Conservation (phyloP, 1,284 basidiomycete species). For the Golubevia sp. region DNA sequence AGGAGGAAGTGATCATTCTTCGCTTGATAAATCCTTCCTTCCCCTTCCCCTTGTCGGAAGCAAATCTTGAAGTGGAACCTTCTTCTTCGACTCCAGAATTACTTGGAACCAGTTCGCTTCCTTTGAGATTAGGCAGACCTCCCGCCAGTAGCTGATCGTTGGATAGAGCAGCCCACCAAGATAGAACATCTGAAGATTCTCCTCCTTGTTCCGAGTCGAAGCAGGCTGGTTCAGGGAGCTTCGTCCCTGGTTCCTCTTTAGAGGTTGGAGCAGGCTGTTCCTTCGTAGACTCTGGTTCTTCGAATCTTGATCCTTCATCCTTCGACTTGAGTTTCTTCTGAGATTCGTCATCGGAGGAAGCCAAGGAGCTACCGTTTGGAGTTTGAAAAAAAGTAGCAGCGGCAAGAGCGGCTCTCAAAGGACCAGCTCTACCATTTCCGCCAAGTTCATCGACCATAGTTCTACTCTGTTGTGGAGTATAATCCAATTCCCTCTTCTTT, state of each 20-base stretch:
- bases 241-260: no score
- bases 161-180: not conserved
- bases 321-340: not conserved
- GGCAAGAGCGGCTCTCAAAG: not conserved
- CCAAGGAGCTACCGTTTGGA: not conserved
- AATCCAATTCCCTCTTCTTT: not conserved
- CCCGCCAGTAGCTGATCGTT: not conserved
- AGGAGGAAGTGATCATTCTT: not conserved
- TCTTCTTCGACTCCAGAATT: not conserved
- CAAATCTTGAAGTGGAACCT: not conserved
- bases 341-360: not conserved
- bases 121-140: not conserved
- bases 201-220: not conserved
- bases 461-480: slow-evolving; percentile 3
- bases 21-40: no score
- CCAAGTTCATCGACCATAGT: slow-evolving; percentile 2
- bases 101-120: not conserved
- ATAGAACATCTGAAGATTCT: not conserved
- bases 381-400: not conserved
- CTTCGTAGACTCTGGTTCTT: slow-evolving; percentile 65
- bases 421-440: slow-evolving; percentile 1
- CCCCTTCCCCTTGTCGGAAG: not conserved
- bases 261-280: no score
- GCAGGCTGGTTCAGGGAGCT: not conserved
- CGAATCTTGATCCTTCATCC: slow-evolving; percentile 85